Base-by-base conservation (phyloP, 1,139 yeast species). In the Diutina pseudorugosa region DNA sequence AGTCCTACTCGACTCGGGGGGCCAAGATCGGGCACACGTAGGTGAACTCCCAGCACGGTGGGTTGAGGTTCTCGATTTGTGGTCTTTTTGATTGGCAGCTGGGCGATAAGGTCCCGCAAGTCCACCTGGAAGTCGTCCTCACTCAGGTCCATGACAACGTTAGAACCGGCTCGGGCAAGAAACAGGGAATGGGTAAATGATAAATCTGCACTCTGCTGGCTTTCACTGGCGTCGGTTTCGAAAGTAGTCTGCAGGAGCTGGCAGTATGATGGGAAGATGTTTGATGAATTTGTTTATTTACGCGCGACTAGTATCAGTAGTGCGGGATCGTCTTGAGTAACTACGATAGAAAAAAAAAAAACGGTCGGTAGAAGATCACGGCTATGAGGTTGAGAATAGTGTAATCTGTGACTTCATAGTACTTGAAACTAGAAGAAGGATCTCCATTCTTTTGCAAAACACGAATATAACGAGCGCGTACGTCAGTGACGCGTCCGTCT, bases 71-170 rank as follows among this genome's bases (percentile, higher is more conserved):
- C 18, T 16, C 40, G 40, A 23, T 20, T 18, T 7, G 41, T 23
- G 16, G 21, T 25, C 21, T 25, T 27, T 20, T 45, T 45, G 9
- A 19, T 27, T 3, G 49, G 49, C 49, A 45, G 49, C n/a, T n/a
- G 20, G 41, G 21, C 12, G 12, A 45, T 9, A 7, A 45, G 41
- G 19, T 45, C 49, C 12, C 27, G 40, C 11, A 45, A 33, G 30
- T 45, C 49, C 4, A 45, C n/a, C 18, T 45, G 41, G 40, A 27
- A 25, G 14, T 45, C 49, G 40, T 45, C 49, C 9, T 45, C 49
- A 20, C n/a, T 12, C 25, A 18, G n/a, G 18, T 41, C 44, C 44
- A 41, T 41, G 25, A 12, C 44, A 8, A 40, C 20, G 36, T 11
- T 30, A 5, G n/a, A 11, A 30, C 36, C 36, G n/a, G 11, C 36